Base-by-base conservation (phyloP, 225 moss, liverwort and hornwort genomes). In the Ulota crispa region DNA sequence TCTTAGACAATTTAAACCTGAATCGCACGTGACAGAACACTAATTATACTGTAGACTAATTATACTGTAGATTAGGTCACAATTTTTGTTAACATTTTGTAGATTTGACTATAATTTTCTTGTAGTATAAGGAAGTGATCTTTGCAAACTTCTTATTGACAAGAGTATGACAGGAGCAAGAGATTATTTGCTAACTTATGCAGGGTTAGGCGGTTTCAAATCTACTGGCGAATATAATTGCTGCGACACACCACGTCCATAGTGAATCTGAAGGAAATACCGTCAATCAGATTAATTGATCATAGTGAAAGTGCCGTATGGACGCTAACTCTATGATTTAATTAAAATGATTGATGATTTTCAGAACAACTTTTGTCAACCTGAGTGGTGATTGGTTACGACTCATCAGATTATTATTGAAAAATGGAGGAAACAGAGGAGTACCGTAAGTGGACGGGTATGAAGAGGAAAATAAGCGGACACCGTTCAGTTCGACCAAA, bases 401-500 rank as follows among this genome's bases (percentile, higher is more conserved):
- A 71, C 70, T 66, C 65, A 81, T 79, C 57, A 71, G 28, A 60
- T 53, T 71, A 50, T 71, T 67, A 28, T n/a, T n/a, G 24, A 15
- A 45, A 70, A 52, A 0, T 28, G 59, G 18, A 69, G 53, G 78
- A 30, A 78, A 81, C 61, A 50, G 23, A 31, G 39, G 71, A 73
- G 53, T 53, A 52, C 14, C 55, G 56, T 42, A 60, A 67, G 72
- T 66, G 85, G 86, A 83, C 75, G 70, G 83, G 85, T 66, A 77
- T 86, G 85, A 82, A 74, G 45, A 61, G 32, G 53, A 68, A 42
- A 20, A 10, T 32, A 74, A 79, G 55, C 21, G 64, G 82, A 62
- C 82, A 76, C 84, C 84, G 70, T 84, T 84, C 80, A 80, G 80
- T 84, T 50, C 61, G 61, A 87, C 83, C 68, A 87, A 84, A 72